phyloP scores from a whole-genome alignment of 2,329 filamentous ascomycete species.

The Elsinoe perseae region DNA sequence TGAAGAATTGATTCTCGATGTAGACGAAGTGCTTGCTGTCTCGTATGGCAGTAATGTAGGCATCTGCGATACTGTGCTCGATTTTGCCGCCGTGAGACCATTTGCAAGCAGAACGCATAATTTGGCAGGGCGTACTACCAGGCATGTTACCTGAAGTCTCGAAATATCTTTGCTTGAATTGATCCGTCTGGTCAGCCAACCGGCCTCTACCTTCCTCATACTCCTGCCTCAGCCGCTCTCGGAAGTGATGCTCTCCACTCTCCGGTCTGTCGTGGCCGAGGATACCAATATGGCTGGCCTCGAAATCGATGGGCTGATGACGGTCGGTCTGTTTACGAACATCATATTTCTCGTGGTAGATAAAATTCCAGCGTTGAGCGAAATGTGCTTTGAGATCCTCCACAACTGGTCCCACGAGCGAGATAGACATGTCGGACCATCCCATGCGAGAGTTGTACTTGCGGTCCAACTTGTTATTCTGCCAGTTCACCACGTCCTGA shows the following conservation, averaged over 20 bases:
- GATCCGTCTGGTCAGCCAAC: constrained; percentile 23
- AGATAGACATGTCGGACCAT: constrained; percentile 81
- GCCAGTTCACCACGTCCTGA: constrained; percentile 66
- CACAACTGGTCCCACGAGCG: constrained; percentile 65
- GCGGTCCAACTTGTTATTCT: constrained; percentile 79
- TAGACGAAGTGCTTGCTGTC: constrained; percentile 89
- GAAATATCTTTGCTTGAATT: constrained; percentile 20
- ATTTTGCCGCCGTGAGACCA: constrained; percentile 54
- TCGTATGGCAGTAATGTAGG: constrained; percentile 75
- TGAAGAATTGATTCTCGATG: constrained; percentile 68
- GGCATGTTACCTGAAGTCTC: constrained; percentile 23
- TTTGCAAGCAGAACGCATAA: constrained; percentile 56
- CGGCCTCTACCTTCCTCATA: constrained; percentile 23
- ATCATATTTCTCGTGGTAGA: constrained; percentile 74
- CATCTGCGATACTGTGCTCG: constrained; percentile 79
- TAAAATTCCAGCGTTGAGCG: constrained; percentile 83
- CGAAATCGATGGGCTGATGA: constrained; percentile 37
- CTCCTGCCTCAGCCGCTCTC: constrained; percentile 26
- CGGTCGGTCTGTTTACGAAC: constrained; percentile 43
- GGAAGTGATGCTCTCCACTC: constrained; percentile 26
- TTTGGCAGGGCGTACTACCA: constrained; percentile 51
- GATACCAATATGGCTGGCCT: constrained; percentile 30
- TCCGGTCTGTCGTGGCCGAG: constrained; percentile 25
- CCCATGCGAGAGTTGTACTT: constrained; percentile 69
- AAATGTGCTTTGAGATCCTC: constrained; percentile 72